Evolutionary conservation across 2,329 filamentous ascomycete species (phyloP).

Genomic region (Sclerotinia borealis): DNA sequence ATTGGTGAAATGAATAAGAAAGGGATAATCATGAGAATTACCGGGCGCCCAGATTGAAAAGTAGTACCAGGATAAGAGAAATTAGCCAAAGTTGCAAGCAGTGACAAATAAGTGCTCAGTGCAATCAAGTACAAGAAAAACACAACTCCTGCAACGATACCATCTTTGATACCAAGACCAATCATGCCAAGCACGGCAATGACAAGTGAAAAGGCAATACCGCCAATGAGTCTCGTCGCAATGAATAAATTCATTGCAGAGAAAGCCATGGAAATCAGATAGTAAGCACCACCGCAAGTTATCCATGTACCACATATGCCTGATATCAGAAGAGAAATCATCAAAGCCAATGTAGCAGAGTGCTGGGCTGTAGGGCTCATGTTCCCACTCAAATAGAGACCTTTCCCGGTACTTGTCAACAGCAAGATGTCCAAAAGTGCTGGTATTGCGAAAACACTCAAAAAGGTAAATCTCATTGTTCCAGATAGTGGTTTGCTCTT

Average conservation of each 20-base stretch:
- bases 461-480: conserved; percentile 46
- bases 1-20: conserved; percentile 51
- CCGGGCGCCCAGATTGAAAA: conserved; percentile 42
- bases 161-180: conserved; percentile 40
- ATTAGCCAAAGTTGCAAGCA: conserved; percentile 45
- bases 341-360: conserved; percentile 48
- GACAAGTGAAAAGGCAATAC: conserved; percentile 37
- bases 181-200: conserved; percentile 42
- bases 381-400: conserved; percentile 52
- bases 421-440: conserved; percentile 55
- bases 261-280: conserved; percentile 50
- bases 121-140: conserved; percentile 54
- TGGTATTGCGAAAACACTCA: conserved; percentile 56
- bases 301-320: conserved; percentile 58
- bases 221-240: conserved; percentile 40
- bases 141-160: conserved; percentile 43
- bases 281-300: conserved; percentile 57
- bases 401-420: conserved; percentile 51
- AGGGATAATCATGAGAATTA: conserved; percentile 50
- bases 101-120: conserved; percentile 51
- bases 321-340: conserved; percentile 52
- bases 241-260: conserved; percentile 38
- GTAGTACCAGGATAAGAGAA: conserved; percentile 46
- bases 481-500: conserved; percentile 34
- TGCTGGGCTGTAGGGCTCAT: conserved; percentile 46